Conservation (phyloP, 2,329 filamentous ascomycete genomes). For the Venturia oleaginea region DNA sequence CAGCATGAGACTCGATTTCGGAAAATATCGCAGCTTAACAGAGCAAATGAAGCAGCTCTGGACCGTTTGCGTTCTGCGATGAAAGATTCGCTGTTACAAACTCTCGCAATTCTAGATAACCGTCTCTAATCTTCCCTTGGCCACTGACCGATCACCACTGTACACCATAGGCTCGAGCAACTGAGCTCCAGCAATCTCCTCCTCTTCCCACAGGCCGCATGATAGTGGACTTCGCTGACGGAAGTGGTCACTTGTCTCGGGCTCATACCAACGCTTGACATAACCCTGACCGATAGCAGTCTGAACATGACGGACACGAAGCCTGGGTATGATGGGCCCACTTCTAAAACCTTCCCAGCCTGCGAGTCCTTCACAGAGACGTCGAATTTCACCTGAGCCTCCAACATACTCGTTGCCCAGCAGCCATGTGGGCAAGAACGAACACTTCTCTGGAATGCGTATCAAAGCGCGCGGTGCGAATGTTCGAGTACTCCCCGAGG, state of each 20-base stretch:
- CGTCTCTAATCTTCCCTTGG: not conserved
- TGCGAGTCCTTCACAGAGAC: slow-evolving; percentile 1
- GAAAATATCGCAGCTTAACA: not conserved
- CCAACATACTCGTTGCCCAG: slow-evolving; percentile 3
- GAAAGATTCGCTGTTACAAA: not conserved
- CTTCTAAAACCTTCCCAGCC: slow-evolving; percentile 6
- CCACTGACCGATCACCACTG: not conserved
- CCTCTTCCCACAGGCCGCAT: slow-evolving; percentile 7
- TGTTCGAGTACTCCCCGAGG: not conserved
- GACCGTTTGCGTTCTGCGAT: not conserved
- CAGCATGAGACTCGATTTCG: not conserved
- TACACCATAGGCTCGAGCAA: slow-evolving; percentile 1
- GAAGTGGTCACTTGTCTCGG: not conserved
- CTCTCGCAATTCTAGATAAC: too few species aligned
- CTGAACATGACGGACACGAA: not conserved
- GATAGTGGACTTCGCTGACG: not conserved
- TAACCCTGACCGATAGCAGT: slow-evolving; percentile 1
- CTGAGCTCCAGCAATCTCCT: not conserved
- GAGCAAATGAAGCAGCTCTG: not conserved
- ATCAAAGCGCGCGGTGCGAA: not conserved
- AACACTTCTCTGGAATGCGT: slow-evolving; percentile 7
- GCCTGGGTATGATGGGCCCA: not conserved
- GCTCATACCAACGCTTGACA: not conserved
- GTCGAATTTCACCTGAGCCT: not conserved
- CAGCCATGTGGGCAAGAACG: not conserved